phyloP scores from a whole-genome alignment of 805 yeast genomes.

The Metschnikowia similis region DNA sequence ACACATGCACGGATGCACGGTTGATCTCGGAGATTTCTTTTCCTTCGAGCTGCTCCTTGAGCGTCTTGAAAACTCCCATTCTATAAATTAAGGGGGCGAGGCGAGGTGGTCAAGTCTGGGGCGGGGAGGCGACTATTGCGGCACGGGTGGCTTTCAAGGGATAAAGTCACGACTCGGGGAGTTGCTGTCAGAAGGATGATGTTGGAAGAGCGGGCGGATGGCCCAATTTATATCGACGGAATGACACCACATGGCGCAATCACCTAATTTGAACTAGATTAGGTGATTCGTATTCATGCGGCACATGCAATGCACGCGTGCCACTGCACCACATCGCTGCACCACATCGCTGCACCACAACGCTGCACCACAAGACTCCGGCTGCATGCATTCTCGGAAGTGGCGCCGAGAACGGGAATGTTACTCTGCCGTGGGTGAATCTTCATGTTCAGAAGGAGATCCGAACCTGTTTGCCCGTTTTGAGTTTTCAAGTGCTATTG shows the following conservation, averaged over 20 bases:
- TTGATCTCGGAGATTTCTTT: slow-evolving; percentile 7
- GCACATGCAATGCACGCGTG: background rate
- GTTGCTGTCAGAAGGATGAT: no score
- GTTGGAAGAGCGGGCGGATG: background rate
- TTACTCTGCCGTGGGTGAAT: no score
- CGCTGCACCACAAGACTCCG: no score
- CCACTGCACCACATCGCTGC: background rate
- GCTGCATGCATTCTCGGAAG: no score
- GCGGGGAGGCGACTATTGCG: no score
- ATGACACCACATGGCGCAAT: background rate
- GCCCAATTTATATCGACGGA: background rate
- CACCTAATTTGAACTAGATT: background rate
- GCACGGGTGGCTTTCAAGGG: no score
- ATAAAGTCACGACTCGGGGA: no score
- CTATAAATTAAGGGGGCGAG: background rate
- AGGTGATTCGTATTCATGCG: slow-evolving; percentile 2
- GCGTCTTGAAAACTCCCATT: slow-evolving; percentile 3
- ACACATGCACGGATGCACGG: background rate
- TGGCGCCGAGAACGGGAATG: no score
- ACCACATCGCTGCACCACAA: background rate
- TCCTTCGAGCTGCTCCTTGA: slow-evolving; percentile 6
- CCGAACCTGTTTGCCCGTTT: no score
- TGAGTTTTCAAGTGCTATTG: background rate
- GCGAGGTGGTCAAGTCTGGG: background rate
- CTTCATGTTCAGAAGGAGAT: no score